A percentile compares a stretch with the other conserved stretches of the same genome.
Evolutionary conservation across 768 basidiomycete genomes (phyloP).

Genomic region (Asterophora parasitica): DNA sequence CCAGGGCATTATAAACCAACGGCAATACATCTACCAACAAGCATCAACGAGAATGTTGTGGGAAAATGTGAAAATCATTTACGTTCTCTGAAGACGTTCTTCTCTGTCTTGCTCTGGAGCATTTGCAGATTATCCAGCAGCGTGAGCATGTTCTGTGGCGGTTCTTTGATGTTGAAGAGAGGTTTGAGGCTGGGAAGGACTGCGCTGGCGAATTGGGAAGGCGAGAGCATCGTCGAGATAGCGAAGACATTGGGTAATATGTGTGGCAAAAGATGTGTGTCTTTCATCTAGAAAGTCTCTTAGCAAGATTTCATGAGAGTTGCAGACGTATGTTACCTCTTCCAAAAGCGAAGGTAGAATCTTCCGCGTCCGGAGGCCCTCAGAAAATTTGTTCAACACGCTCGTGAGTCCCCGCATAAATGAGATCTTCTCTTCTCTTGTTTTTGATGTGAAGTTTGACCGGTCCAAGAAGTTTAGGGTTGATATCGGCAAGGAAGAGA

Average conservation of each 20-base stretch:
- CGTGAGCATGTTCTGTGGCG: constrained; percentile 95
- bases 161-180: constrained; percentile 86
- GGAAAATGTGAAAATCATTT: constrained; percentile 24
- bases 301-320: constrained; percentile 2
- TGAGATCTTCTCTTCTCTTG: constrained; percentile 91
- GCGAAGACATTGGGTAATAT: constrained; percentile 94
- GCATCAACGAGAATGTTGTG: constrained; percentile 5
- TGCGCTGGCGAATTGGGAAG: constrained; percentile 71
- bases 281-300: constrained; percentile 72
- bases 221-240: constrained; percentile 74
- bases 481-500: constrained; percentile 92
- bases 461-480: constrained; percentile 96
- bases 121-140: constrained; percentile 84
- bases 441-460: constrained; percentile 91
- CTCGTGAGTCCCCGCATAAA: constrained; percentile 87
- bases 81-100: constrained; percentile 86
- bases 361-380: constrained; percentile 81
- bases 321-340: constrained; percentile 50
- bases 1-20: constrained; percentile 91
- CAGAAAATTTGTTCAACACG: constrained; percentile 83
- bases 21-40: constrained; percentile 81
- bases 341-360: constrained; percentile 90
- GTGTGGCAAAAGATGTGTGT: constrained; percentile 87
- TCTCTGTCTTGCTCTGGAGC: constrained; percentile 87
- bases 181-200: constrained; percentile 90